phyloP scores from a whole-genome alignment of 768 basidiomycete species.

The Zangia roseola region DNA sequence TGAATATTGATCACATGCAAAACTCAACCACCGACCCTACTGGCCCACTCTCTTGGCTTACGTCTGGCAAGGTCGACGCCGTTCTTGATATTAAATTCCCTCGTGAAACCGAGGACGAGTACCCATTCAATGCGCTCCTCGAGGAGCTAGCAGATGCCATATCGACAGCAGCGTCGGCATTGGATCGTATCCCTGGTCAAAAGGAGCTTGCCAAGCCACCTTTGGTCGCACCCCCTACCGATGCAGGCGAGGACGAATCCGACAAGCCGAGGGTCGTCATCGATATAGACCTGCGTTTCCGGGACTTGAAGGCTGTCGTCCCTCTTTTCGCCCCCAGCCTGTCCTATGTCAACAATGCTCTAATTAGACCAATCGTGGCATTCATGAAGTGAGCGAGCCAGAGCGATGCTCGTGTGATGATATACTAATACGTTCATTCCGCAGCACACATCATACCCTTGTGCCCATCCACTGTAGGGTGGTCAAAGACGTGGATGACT shows the following conservation, averaged over 20 bases:
- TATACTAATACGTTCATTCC: conserved; percentile 5
- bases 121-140: conserved; percentile 76
- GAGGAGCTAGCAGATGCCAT: conserved; percentile 92
- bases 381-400: conserved; percentile 84
- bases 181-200: conserved; percentile 83
- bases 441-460: conserved; percentile 87
- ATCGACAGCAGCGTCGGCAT: conserved; percentile 54
- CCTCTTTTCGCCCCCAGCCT: conserved; percentile 88
- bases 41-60: conserved; percentile 92
- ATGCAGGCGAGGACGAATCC: conserved; percentile 24
- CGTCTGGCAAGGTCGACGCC: conserved; percentile 93
- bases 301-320: conserved; percentile 93
- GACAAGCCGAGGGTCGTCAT: conserved; percentile 60
- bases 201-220: conserved; percentile 85
- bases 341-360: conserved; percentile 88
- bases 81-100: conserved; percentile 99
- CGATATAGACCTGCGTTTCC: conserved; percentile 92
- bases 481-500: conserved; percentile 78
- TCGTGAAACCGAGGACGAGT: conserved; percentile 66
- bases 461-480: conserved; percentile 92
- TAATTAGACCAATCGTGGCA: conserved; percentile 93
- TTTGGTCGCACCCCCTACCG: conserved; percentile 63
- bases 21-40: conserved; percentile 77
- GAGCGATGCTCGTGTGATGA: not conserved
- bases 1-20: conserved; percentile 94